Evolutionary conservation across 352 stramenopile species (phyloP), one percentile per base, ranked within the genome.

Genomic region (Phytophthora sansomeana): DNA sequence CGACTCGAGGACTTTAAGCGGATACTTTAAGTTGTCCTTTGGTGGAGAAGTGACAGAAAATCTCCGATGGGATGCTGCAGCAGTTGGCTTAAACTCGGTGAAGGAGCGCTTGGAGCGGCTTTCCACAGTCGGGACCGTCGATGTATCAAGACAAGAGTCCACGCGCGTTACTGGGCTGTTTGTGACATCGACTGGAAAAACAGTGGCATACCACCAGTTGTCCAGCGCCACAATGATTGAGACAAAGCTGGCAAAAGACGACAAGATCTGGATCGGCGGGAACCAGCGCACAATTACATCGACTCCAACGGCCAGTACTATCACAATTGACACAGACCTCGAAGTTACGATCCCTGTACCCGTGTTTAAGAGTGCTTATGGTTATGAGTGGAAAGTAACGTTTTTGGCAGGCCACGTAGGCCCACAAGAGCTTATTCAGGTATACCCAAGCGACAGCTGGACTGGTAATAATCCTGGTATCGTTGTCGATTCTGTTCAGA

Each of bases 381-480:
- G 88, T 3, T 96, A 78, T 48, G 60, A 87, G 35, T 97, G 88
- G 89, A 58, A 62, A 5, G 83, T 97, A 35, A 95, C 89, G 0
- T 96, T 97, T 60, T 55, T 77, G 6, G 73, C 74, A 3, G 89
- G 89, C 5, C 85, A 96, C 53, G 77, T 96, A 3, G 89, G 89
- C 0, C 74, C 97, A 10, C 91, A 98, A 56, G 84, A 93, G 4
- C 57, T 96, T 6, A 78, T 99, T n/a, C 67, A 90, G 57, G 89
- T 93, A 17, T 78, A 44, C 7, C 71, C 91, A 11, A 96, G 92
- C 28, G 91, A 98, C 49, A 97, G 89, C 11, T 99, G 96, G 97
- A 75, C 89, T 0, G 96, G 97, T 4, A 95, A 92, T n/a, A 98
- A 98, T 63, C 85, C 95, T 1, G 83, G 92, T 2, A 92, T 99